Evolutionary conservation across 805 yeast genomes (phyloP), one percentile per base, ranked within the genome.

Genomic region (Helenozyma baotianmanensis): DNA sequence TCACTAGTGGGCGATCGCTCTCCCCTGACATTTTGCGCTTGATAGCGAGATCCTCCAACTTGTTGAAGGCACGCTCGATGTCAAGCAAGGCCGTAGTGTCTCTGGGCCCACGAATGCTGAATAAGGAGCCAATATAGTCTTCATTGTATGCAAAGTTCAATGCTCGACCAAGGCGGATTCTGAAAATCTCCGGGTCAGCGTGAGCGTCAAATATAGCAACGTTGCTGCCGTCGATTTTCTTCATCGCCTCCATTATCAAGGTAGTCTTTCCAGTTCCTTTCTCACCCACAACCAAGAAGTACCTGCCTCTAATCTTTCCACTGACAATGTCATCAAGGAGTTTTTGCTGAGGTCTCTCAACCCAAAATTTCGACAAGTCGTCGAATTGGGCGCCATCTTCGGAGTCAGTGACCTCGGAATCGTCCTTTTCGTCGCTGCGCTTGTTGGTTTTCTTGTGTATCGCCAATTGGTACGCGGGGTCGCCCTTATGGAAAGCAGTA

Each of bases 191-290:
- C 0, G 90, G 86, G 51, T 85, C 95, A 0, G 89, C 80, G 48
- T 84, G 92, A 1, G 92, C 92, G 50, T 85, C 94, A 39, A 85
- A 62, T 30, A 80, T 68, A 0, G 86, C 74, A 30, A 86, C 84
- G 46, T 80, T 75, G 31, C 60, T 56, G 0, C 89, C 86, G 23
- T 70, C 61, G 2, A 74, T 76, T 43, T 78, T 73, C 38, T 76
- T 71, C 66, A 85, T 74, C 2, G 87, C 72, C 43, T 84, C 87
- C 47, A 82, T 56, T 11, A 85, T 67, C 64, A 86, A 70, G 1
- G 90, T 79, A 1, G 88, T 79, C 51, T 84, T 84, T 2, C 95
- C 95, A 0, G 92, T 84, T 1, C 95, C 95, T 52, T 85, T 84
- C 53, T 84, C 95, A 19, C 95, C 95, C 25, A 85, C 72, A 9